Evolutionary conservation across 2,329 filamentous ascomycete species (phyloP).

Genomic region (Pezicula rhizophila): DNA sequence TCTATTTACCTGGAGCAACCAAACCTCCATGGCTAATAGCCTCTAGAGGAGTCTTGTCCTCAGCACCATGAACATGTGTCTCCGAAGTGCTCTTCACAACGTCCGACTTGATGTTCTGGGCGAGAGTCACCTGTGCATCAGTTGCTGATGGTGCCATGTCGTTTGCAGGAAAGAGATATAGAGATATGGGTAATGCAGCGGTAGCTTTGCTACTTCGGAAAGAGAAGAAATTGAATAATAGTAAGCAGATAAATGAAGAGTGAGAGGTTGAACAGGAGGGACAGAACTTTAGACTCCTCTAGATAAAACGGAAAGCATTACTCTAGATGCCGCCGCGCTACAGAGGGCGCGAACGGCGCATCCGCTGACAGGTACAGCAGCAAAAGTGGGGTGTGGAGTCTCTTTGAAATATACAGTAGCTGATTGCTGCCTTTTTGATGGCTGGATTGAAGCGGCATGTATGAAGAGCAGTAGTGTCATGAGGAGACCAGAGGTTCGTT

Average conservation of each 20-base stretch:
- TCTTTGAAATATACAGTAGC: neutral
- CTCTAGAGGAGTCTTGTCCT: conserved; percentile 26
- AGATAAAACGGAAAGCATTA: neutral
- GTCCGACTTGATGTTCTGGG: neutral
- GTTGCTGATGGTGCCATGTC: conserved; percentile 13
- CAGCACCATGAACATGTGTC: conserved; percentile 19
- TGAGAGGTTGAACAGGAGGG: neutral
- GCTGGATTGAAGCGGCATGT: too few relatives aligned
- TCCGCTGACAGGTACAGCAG: neutral
- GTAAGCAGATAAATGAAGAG: neutral
- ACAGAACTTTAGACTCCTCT: neutral
- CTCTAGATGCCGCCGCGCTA: neutral
- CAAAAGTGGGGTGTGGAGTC: neutral
- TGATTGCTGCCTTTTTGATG: neutral
- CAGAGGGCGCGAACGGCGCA: neutral
- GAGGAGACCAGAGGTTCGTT: neutral
- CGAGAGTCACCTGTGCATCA: conserved; percentile 1
- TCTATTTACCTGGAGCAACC: conserved; percentile 19
- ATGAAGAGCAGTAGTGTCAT: neutral
- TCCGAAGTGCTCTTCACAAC: conserved; percentile 7
- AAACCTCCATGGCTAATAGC: conserved; percentile 27
- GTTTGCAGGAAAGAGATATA: neutral
- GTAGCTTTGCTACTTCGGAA: neutral
- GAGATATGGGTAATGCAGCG: neutral
- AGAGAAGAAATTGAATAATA: neutral